A percentile compares a stretch with the other conserved stretches of the same genome.
Conservation (phyloP, 176 grass and related monocot species). For the sorghum (Sorghum bicolor) region DNA sequence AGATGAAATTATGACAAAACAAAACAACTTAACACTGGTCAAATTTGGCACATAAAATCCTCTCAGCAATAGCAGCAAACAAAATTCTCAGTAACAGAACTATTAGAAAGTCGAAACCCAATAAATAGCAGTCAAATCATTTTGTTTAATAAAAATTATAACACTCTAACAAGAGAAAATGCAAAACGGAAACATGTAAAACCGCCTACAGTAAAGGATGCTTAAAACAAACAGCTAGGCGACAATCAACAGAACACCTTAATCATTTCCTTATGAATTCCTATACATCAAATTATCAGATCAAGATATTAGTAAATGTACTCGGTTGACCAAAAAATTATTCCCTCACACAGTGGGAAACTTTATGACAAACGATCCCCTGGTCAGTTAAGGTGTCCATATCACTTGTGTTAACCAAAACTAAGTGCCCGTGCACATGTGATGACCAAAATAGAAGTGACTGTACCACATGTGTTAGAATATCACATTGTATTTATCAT, state of each 20-base stretch:
- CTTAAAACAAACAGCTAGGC: background rate
- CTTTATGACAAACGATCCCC: background rate
- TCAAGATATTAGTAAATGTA: background rate
- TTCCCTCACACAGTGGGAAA: background rate
- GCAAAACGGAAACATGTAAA: background rate
- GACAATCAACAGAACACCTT: background rate
- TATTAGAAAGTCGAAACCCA: background rate
- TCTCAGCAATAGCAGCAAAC: slow-evolving; percentile 18
- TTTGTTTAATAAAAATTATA: slow-evolving; percentile 20
- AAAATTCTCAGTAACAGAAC: background rate
- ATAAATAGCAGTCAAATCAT: background rate
- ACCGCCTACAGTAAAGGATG: slow-evolving; percentile 2
- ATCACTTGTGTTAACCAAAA: slow-evolving; percentile 1
- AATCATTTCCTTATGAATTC: background rate
- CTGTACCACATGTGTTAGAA: background rate
- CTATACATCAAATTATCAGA: slow-evolving; percentile 16
- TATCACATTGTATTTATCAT: background rate
- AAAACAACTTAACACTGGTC: background rate
- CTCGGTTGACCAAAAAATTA: background rate
- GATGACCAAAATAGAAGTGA: background rate
- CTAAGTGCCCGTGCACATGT: background rate
- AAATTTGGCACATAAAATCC: slow-evolving; percentile 19
- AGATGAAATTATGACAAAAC: slow-evolving; percentile 15
- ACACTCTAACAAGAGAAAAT: background rate
- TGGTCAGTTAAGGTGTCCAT: background rate